phyloP scores from a whole-genome alignment of 73 alveolate species.

The Tetrahymena malaccensis region DNA sequence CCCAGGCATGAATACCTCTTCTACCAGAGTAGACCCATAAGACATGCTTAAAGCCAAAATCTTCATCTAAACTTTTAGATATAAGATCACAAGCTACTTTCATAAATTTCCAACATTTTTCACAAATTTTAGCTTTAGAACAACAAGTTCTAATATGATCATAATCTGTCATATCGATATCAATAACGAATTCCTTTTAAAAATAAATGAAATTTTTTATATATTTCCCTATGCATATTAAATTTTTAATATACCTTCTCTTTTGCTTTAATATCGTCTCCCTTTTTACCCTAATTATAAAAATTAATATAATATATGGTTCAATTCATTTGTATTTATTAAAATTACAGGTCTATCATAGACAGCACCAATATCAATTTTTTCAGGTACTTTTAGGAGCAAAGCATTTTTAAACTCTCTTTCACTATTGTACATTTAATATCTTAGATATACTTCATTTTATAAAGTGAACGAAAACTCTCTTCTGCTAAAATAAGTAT shows the following conservation, averaged over 20 bases:
- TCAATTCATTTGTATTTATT: not conserved
- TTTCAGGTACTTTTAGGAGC: slow-evolving; percentile 58
- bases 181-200: slow-evolving; percentile 92
- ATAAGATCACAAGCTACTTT: slow-evolving; percentile 77
- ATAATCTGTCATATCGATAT: slow-evolving; percentile 97
- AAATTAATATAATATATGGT: not conserved
- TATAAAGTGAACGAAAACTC: slow-evolving; percentile 65
- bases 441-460: slow-evolving; percentile 80
- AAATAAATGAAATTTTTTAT: not conserved
- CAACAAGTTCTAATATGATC: slow-evolving; percentile 97
- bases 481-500: slow-evolving; percentile 29
- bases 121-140: slow-evolving; percentile 87
- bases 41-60: slow-evolving; percentile 81
- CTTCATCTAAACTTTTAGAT: slow-evolving; percentile 64
- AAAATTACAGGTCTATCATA: slow-evolving; percentile 46
- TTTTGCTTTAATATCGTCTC: slow-evolving; percentile 53
- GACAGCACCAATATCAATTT: slow-evolving; percentile 97
- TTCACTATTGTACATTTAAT: slow-evolving; percentile 60
- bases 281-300: slow-evolving; percentile 37
- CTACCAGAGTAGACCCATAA: slow-evolving; percentile 96
- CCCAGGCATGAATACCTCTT: slow-evolving; percentile 99
- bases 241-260: slow-evolving; percentile 37
- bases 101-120: slow-evolving; percentile 92
- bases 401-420: slow-evolving; percentile 62
- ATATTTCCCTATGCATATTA: not conserved